These are phyloP conservation scores for Eucalyptus leucophloia DNA, from an alignment of 345 rosid genomes.

Conservation along the genomic window DNA sequence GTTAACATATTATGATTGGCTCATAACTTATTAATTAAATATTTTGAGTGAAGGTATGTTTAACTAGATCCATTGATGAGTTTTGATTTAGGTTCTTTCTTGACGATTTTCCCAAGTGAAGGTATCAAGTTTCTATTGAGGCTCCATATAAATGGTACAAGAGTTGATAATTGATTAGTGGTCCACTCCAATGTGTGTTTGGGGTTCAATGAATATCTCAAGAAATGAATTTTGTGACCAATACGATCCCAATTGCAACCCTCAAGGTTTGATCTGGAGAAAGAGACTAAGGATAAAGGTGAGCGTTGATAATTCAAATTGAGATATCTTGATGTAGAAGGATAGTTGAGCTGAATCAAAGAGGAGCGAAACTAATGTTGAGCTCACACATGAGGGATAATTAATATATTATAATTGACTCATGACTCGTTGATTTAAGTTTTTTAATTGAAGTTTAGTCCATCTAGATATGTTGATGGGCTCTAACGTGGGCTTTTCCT, in stretches of 20 bases:
- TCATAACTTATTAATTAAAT: background rate
- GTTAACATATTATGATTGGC: background rate
- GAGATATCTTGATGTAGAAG: background rate
- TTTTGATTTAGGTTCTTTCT: background rate
- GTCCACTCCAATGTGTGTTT: background rate
- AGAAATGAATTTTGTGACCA: background rate
- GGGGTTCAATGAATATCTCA: background rate
- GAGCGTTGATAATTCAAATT: accelerated
- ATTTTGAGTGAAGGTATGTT: background rate
- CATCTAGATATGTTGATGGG: background rate
- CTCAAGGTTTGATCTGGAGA: background rate
- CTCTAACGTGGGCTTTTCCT: accelerated
- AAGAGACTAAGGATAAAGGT: background rate
- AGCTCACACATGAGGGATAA: accelerated
- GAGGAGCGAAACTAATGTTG: background rate
- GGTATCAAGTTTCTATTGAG: accelerated
- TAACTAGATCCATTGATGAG: accelerated
- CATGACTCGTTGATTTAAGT: accelerated
- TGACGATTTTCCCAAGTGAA: background rate
- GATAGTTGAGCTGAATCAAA: background rate
- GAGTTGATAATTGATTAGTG: background rate
- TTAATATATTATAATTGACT: background rate
- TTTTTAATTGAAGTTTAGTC: background rate
- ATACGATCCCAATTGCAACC: background rate
- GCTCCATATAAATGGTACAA: background rate